phyloP scores from a whole-genome alignment of 805 yeast species.

The Nakazawaea sp. region DNA sequence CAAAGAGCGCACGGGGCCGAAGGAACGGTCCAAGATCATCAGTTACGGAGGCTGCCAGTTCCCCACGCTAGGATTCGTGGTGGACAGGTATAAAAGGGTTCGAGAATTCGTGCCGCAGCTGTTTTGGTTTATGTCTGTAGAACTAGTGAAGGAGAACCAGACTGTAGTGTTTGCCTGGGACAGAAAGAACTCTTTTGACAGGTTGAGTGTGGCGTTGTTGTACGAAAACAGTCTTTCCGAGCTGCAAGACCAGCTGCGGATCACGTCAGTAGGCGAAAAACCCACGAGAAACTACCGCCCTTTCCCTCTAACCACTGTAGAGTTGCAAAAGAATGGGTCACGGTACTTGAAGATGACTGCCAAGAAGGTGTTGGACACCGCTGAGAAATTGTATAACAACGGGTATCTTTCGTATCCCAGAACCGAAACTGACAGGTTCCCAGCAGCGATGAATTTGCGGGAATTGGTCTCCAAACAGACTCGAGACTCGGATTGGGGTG shows the following conservation, averaged over 20 bases:
- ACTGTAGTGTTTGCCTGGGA: constrained; percentile 60
- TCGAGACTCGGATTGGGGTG: constrained; percentile 59
- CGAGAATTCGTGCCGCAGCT: constrained; percentile 66
- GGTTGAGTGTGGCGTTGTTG: constrained; percentile 52
- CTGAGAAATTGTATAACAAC: constrained; percentile 78
- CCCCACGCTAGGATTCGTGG: constrained; percentile 95
- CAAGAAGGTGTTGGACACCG: constrained; percentile 65
- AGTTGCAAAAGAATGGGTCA: constrained; percentile 82
- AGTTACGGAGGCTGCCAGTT: constrained; percentile 95
- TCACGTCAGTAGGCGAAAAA: constrained; percentile 42
- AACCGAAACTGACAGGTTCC: constrained; percentile 92
- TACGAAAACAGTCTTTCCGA: constrained; percentile 59
- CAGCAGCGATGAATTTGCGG: constrained; percentile 64
- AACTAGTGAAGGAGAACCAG: constrained; percentile 34
- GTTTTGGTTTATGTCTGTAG: constrained; percentile 69
- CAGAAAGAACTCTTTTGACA: constrained; percentile 65
- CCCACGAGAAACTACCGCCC: constrained; percentile 80
- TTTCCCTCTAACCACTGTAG: constrained; percentile 89
- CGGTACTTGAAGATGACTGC: constrained; percentile 70
- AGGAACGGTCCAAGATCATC: constrained; percentile 25
- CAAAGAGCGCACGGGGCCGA: constrained; percentile 9
- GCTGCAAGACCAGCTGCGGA: constrained; percentile 38
- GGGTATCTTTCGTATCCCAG: constrained; percentile 95
- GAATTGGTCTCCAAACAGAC: constrained; percentile 56
- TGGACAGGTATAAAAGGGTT: constrained; percentile 79